Conservation (phyloP, 768 basidiomycete genomes). For the Kwoniella newhampshirensis region DNA sequence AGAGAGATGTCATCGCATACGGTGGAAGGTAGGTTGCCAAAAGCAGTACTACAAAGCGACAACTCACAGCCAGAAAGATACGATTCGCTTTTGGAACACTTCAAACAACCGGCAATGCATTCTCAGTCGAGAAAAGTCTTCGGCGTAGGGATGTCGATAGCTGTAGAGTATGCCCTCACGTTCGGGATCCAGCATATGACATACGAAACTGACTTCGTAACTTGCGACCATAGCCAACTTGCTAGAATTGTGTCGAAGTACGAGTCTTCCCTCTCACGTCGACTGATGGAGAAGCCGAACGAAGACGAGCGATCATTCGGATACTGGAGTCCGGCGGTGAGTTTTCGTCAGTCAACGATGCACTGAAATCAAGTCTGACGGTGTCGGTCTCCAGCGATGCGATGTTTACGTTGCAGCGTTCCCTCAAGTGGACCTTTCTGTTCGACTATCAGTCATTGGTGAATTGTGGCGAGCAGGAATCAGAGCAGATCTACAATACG, state of each 20-base stretch:
- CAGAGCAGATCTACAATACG: slow-evolving; percentile 50
- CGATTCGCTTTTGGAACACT: slow-evolving; percentile 46
- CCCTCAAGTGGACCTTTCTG: slow-evolving; percentile 37
- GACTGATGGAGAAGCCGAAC: slow-evolving; percentile 42
- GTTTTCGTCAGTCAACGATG: slow-evolving; percentile 7
- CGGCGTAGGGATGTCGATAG: slow-evolving; percentile 50
- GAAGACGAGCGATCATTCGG: slow-evolving; percentile 48
- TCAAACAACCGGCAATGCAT: slow-evolving; percentile 43
- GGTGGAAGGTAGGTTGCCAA: slow-evolving; percentile 42
- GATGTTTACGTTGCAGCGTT: slow-evolving; percentile 49
- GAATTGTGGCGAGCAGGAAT: slow-evolving; percentile 52
- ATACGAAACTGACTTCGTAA: neutral
- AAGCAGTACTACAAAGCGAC: neutral
- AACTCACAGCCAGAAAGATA: slow-evolving; percentile 30
- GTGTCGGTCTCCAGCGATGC: slow-evolving; percentile 32
- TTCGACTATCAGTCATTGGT: slow-evolving; percentile 39
- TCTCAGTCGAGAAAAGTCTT: slow-evolving; percentile 33
- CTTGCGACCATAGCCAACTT: slow-evolving; percentile 39
- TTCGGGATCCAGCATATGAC: neutral
- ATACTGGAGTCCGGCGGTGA: slow-evolving; percentile 46
- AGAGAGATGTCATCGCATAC: slow-evolving; percentile 44
- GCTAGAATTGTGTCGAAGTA: slow-evolving; percentile 41
- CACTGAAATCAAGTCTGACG: neutral
- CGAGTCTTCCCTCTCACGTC: slow-evolving; percentile 38
- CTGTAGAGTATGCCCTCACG: slow-evolving; percentile 40